Conservation (phyloP, 2,329 filamentous ascomycete genomes). For the Calonectria honghensis region DNA sequence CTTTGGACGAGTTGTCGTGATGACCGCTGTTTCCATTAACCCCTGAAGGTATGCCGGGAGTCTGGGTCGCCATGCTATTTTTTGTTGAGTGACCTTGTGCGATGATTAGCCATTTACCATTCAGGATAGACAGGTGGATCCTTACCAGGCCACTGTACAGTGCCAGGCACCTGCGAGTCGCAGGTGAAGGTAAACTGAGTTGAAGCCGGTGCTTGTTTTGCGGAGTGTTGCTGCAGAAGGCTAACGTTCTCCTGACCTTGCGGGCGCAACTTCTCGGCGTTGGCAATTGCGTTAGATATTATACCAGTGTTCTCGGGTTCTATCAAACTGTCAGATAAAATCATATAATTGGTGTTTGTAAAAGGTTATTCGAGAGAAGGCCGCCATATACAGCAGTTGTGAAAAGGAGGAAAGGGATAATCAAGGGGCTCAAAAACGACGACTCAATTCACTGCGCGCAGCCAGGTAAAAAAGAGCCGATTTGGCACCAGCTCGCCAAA, state of each 20-base stretch:
- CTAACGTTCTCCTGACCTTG: slow-evolving; percentile 86
- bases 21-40: slow-evolving; percentile 42
- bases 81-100: slow-evolving; percentile 53
- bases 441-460: not conserved
- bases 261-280: slow-evolving; percentile 82
- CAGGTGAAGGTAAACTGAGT: slow-evolving; percentile 98
- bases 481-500: not conserved
- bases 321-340: slow-evolving; percentile 43
- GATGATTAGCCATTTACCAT: slow-evolving; percentile 30
- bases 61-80: slow-evolving; percentile 49
- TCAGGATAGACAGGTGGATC: not conserved
- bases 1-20: slow-evolving; percentile 61
- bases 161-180: slow-evolving; percentile 89
- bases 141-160: slow-evolving; percentile 83
- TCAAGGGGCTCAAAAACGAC: not conserved
- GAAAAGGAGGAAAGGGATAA: not conserved
- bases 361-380: not conserved
- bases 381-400: not conserved
- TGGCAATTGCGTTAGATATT: slow-evolving; percentile 93
- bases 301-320: slow-evolving; percentile 79
- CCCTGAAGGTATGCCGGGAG: slow-evolving; percentile 41
- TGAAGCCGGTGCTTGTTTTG: slow-evolving; percentile 80
- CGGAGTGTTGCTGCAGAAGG: slow-evolving; percentile 81
- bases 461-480: not conserved
- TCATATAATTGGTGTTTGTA: not conserved